These are phyloP conservation scores for Aspergillus quadrilineatus DNA, from an alignment of 2,329 filamentous ascomycete species.

Conservation along the genomic window DNA sequence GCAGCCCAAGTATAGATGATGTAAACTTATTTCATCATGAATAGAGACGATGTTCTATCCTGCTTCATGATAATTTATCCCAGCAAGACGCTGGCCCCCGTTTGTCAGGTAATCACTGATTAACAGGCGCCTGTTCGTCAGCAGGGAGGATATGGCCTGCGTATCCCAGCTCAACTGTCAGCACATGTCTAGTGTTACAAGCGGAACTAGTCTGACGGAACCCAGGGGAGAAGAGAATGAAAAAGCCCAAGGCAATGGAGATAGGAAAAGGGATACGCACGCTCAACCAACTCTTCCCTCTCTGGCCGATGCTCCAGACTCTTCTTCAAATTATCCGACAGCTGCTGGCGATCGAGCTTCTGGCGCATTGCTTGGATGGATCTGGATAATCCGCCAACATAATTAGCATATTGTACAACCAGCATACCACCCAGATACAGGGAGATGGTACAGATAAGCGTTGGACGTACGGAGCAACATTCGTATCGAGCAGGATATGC, in stretches of 20 bases:
- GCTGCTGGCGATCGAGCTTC: constrained; percentile 65
- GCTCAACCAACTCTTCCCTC: constrained; percentile 68
- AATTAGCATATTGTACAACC: background rate
- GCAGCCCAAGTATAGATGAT: background rate
- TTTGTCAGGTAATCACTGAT: background rate
- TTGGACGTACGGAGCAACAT: constrained; percentile 60
- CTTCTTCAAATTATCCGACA: constrained; percentile 64
- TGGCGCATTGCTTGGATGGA: constrained; percentile 62
- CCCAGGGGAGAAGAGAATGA: background rate
- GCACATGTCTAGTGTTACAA: background rate
- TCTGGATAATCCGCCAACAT: constrained; percentile 34
- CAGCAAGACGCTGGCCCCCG: too few relatives aligned
- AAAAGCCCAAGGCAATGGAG: background rate
- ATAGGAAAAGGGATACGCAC: background rate
- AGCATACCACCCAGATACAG: background rate
- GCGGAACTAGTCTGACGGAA: too few relatives aligned
- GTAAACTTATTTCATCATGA: background rate
- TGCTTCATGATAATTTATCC: background rate
- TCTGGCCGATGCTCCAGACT: constrained; percentile 63
- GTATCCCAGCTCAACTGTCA: constrained; percentile 3
- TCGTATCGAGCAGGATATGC: constrained; percentile 67
- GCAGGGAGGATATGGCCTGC: constrained; percentile 67
- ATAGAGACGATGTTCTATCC: background rate
- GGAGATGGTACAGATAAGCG: background rate
- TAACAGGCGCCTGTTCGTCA: background rate